These are phyloP conservation scores for Vaccinium vitisidaea DNA, from an alignment of 148 eudicot genomes.

Conservation along the genomic window DNA sequence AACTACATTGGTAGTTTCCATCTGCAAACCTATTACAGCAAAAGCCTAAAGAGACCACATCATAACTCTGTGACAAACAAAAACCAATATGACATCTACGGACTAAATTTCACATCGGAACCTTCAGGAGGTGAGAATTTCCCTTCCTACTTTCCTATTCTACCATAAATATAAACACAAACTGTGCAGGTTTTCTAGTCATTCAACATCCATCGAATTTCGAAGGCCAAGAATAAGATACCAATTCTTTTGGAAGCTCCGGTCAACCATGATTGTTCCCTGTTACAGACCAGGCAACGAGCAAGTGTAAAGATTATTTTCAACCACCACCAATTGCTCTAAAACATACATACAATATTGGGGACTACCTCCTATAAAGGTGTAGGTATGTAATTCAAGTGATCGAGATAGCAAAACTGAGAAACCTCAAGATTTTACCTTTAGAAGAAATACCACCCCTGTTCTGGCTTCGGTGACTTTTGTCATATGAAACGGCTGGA, in stretches of 20 bases:
- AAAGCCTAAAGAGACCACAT: background rate
- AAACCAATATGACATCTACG: constrained; percentile 27
- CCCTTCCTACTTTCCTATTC: constrained; percentile 17
- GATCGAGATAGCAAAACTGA: background rate
- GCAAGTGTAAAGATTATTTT: background rate
- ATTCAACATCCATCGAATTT: background rate
- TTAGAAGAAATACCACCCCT: constrained; percentile 22
- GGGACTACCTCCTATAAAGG: background rate
- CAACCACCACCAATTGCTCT: background rate
- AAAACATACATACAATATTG: background rate
- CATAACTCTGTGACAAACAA: constrained; percentile 21
- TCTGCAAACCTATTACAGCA: constrained; percentile 5
- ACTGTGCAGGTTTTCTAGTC: constrained; percentile 15
- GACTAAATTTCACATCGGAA: constrained; percentile 26
- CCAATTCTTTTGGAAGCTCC: constrained; percentile 9
- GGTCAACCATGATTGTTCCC: constrained; percentile 15
- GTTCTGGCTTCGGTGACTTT: constrained; percentile 46
- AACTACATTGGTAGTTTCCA: constrained; percentile 2
- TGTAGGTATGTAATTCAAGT: background rate
- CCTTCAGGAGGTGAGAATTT: constrained; percentile 16
- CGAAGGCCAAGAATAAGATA: background rate
- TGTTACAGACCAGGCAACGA: constrained; percentile 5
- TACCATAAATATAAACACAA: constrained; percentile 18
- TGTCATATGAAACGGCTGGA: constrained; percentile 66
- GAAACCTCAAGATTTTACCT: background rate